Conservation (phyloP, 768 basidiomycete species). For the Suillus brevipes region DNA sequence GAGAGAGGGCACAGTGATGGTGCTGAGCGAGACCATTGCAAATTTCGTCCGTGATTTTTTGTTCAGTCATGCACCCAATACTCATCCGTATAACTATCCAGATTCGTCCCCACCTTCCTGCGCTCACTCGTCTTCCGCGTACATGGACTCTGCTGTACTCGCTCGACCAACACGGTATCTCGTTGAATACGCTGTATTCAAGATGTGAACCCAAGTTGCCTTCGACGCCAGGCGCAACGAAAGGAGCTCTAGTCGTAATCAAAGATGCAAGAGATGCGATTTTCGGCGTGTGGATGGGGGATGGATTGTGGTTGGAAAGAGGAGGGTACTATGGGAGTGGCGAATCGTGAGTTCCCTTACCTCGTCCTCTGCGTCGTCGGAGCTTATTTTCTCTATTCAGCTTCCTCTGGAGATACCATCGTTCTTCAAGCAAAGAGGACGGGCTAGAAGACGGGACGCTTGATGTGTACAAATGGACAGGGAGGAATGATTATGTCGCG, state of each 20-base stretch:
- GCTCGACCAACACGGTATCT: constrained; percentile 93
- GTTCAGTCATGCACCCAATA: neutral
- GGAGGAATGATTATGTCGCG: constrained; percentile 86
- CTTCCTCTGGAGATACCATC: constrained; percentile 72
- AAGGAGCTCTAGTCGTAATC: constrained; percentile 62
- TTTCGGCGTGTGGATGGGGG: constrained; percentile 86
- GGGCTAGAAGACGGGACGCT: constrained; percentile 53
- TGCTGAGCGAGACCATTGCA: constrained; percentile 56
- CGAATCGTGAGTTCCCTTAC: constrained; percentile 59
- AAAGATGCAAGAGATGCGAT: constrained; percentile 60
- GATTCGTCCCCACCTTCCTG: constrained; percentile 73
- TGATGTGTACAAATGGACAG: constrained; percentile 79
- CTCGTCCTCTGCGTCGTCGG: neutral
- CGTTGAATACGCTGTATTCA: constrained; percentile 82
- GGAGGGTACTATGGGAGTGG: constrained; percentile 86
- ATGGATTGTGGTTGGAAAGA: constrained; percentile 60
- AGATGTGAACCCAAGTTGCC: constrained; percentile 49
- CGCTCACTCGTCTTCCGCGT: constrained; percentile 66
- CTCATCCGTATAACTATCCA: constrained; percentile 26
- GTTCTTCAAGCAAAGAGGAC: constrained; percentile 23
- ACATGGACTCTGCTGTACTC: constrained; percentile 85
- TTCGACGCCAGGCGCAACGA: constrained; percentile 26
- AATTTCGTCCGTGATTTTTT: constrained; percentile 48
- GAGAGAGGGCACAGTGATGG: constrained; percentile 49
- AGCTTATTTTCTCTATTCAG: constrained; percentile 35